These are phyloP conservation scores for Gentiana straminea DNA, from an alignment of 257 asterid species.

Conservation along the genomic window DNA sequence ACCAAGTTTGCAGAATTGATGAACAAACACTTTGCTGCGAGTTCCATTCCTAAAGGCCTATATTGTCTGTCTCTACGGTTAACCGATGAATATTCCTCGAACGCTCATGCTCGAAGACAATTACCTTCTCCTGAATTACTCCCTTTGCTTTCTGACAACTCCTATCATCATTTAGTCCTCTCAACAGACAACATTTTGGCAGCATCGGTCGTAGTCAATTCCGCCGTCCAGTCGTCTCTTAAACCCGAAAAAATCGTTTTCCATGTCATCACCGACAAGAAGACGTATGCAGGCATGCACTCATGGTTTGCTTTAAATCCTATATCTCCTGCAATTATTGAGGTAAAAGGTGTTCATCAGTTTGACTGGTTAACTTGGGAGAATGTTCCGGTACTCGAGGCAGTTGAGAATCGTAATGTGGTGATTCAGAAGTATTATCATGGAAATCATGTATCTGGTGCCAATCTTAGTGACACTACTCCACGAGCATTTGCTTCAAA, in stretches of 20 bases:
- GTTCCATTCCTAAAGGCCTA: conserved; percentile 83
- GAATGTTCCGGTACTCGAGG: conserved; percentile 95
- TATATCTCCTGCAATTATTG: conserved; percentile 68
- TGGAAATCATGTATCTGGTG: conserved; percentile 72
- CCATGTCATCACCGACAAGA: conserved; percentile 94
- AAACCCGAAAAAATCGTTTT: conserved; percentile 73
- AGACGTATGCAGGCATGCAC: conserved; percentile 95
- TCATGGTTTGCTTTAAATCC: conserved; percentile 91
- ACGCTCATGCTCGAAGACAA: conserved; percentile 90
- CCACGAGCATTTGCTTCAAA: conserved; percentile 75
- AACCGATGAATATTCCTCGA: conserved; percentile 87
- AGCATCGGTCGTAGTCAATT: conserved; percentile 81
- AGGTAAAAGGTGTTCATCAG: conserved; percentile 89
- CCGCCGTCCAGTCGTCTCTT: conserved; percentile 70
- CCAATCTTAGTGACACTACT: conserved; percentile 66
- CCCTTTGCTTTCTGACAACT: conserved; percentile 73
- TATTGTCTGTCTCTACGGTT: conserved; percentile 79
- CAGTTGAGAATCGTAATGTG: conserved; percentile 63
- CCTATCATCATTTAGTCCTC: conserved; percentile 69
- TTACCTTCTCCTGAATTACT: conserved; percentile 86
- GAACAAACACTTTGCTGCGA: conserved; percentile 88
- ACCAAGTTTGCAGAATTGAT: conserved; percentile 71
- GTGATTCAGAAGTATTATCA: conserved; percentile 80
- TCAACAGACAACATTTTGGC: conserved; percentile 92
- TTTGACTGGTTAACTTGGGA: conserved; percentile 94